phyloP scores from a whole-genome alignment of 2,329 filamentous ascomycete genomes.

The Penicillium sp. region DNA sequence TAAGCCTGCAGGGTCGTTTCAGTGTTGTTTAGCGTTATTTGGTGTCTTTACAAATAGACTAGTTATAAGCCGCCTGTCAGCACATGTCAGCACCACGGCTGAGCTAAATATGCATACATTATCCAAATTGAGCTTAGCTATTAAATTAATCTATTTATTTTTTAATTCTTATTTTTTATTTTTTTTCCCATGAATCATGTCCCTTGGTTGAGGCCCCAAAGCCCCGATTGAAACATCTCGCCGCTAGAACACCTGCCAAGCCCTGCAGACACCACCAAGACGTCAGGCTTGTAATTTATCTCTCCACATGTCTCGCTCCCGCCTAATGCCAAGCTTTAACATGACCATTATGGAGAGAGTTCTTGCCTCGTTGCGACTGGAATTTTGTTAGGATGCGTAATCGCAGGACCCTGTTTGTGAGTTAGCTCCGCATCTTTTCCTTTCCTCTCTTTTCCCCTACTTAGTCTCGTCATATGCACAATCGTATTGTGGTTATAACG shows the following conservation, averaged over 20 bases:
- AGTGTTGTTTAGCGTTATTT: not conserved
- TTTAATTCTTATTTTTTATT: too few relatives aligned
- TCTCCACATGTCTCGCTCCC: not conserved
- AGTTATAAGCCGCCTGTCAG: constrained; percentile 10
- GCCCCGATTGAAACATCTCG: not conserved
- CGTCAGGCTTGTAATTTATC: not conserved
- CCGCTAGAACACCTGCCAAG: not conserved
- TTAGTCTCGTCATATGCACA: too few relatives aligned
- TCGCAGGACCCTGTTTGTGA: too few relatives aligned
- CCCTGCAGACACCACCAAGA: not conserved
- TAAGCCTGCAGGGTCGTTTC: not conserved
- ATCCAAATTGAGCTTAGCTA: not conserved
- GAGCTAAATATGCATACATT: not conserved
- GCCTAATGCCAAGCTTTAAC: not conserved
- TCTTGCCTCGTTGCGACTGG: not conserved
- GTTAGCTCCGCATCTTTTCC: too few relatives aligned
- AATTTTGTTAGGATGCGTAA: not conserved
- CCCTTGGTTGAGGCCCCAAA: not conserved
- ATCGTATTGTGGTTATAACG: too few relatives aligned
- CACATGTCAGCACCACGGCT: constrained; percentile 1
- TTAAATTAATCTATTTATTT: too few relatives aligned
- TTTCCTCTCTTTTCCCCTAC: too few relatives aligned
- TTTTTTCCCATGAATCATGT: not conserved
- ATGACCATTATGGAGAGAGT: not conserved
- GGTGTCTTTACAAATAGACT: constrained; percentile 5